A percentile compares a stretch with the other conserved stretches of the same genome.
These are phyloP conservation scores for Aspergillus arachidicola DNA, from an alignment of 2,329 filamentous ascomycete species.

Conservation along the genomic window DNA sequence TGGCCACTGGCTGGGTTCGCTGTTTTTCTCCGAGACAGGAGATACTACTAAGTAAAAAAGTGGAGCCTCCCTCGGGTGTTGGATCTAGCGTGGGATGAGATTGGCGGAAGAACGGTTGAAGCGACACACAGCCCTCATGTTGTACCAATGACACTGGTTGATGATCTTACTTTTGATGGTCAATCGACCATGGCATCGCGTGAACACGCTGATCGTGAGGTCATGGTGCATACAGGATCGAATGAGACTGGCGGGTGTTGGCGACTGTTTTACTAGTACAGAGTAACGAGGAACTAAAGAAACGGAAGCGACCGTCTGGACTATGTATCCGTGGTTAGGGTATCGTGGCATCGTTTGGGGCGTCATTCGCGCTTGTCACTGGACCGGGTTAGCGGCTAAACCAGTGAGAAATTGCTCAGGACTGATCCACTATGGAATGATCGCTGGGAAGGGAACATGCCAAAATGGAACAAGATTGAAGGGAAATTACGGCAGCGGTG, in stretches of 20 bases:
- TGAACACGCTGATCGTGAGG: conserved; percentile 8
- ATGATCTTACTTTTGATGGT: neutral
- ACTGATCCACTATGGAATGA: neutral
- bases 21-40: neutral
- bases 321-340: neutral
- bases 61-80: neutral
- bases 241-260: neutral
- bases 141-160: neutral
- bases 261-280: neutral
- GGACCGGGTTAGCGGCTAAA: neutral
- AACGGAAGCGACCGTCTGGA: neutral
- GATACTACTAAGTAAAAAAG: neutral
- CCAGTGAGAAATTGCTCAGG: neutral
- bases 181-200: neutral
- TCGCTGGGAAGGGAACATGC: neutral
- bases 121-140: neutral
- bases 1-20: neutral
- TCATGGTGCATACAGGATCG: neutral
- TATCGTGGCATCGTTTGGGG: neutral
- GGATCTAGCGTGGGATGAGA: neutral
- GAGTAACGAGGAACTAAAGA: neutral
- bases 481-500: neutral
- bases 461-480: neutral
- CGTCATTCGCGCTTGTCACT: neutral
- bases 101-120: neutral